Percentiles rank a stretch among this genome's conserved stretches.
These are phyloP conservation scores for Moricandia moricandioides DNA, from an alignment of 345 rosid genomes.

Conservation along the genomic window DNA sequence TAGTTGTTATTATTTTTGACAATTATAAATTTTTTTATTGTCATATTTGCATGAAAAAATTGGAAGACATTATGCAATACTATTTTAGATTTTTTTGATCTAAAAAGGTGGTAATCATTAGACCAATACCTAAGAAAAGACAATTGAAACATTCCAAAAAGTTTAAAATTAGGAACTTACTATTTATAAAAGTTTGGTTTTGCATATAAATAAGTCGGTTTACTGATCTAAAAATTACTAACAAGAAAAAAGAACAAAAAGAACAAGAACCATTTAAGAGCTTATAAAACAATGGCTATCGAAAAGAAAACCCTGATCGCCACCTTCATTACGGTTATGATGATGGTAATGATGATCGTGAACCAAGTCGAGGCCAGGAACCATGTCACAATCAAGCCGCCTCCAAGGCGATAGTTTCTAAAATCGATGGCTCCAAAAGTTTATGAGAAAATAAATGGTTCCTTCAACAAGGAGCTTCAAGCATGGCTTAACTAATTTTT, in stretches of 20 bases:
- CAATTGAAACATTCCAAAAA: conserved; percentile 19
- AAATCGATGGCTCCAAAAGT: conserved; percentile 24
- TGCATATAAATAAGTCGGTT: conserved; percentile 5
- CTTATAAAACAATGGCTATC: conserved; percentile 28
- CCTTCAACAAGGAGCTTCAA: conserved; percentile 27
- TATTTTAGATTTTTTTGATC: not conserved
- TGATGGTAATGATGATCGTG: conserved; percentile 32
- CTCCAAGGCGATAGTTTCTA: conserved; percentile 8
- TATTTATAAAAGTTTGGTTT: conserved; percentile 15
- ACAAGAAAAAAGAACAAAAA: not conserved
- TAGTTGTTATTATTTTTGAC: not conserved
- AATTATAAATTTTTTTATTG: not conserved
- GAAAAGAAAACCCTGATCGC: conserved; percentile 32
- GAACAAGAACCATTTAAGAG: conserved; percentile 17
- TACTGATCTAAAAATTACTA: not conserved
- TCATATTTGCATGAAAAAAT: not conserved
- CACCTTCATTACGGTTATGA: conserved; percentile 26
- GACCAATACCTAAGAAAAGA: conserved; percentile 18
- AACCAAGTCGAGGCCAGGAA: conserved; percentile 27
- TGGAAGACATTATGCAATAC: not conserved
- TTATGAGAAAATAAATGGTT: conserved; percentile 32
- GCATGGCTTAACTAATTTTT: conserved; percentile 1
- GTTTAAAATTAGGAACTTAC: conserved; percentile 1
- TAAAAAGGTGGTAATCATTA: not conserved
- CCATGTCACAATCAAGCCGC: conserved; percentile 25